Percentiles rank a stretch among this genome's conserved stretches.
Conservation (phyloP, 139 green algal genomes). For the Ettlia oleoabundans region DNA sequence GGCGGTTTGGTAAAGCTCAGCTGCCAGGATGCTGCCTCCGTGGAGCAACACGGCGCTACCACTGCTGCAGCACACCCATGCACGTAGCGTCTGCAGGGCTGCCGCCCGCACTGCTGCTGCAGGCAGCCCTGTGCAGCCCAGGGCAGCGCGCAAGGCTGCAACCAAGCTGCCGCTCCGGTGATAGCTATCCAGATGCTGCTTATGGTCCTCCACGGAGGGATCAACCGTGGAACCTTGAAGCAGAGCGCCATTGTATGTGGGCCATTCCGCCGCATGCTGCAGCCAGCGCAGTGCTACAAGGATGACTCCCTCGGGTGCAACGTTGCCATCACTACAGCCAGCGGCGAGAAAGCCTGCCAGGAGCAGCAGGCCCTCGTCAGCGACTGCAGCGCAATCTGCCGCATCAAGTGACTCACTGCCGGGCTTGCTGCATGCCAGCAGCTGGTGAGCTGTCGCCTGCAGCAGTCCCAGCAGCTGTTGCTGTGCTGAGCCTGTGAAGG, state of each 20-base stretch:
- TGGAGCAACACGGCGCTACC: background rate
- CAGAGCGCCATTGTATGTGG: background rate
- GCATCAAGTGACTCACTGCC: background rate
- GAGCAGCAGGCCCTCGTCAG: background rate
- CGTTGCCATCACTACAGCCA: background rate
- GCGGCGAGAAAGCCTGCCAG: background rate
- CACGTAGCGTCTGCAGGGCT: background rate
- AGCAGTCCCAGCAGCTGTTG: background rate
- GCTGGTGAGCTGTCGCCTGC: background rate
- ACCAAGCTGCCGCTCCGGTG: no score
- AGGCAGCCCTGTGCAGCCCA: background rate
- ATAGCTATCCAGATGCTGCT: no score
- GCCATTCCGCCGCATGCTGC: conserved; percentile 2
- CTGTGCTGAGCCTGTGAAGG: no score
- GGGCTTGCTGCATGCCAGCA: background rate
- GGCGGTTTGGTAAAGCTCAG: background rate
- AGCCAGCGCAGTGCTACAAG: background rate
- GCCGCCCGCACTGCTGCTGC: background rate
- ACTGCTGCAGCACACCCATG: background rate
- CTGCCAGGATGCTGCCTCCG: background rate
- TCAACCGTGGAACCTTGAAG: background rate
- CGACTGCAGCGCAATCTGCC: background rate
- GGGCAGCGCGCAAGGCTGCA: background rate
- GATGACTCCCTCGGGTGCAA: background rate
- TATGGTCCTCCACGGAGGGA: no score